Conservation (phyloP, 768 basidiomycete genomes). For the Russula sp. region DNA sequence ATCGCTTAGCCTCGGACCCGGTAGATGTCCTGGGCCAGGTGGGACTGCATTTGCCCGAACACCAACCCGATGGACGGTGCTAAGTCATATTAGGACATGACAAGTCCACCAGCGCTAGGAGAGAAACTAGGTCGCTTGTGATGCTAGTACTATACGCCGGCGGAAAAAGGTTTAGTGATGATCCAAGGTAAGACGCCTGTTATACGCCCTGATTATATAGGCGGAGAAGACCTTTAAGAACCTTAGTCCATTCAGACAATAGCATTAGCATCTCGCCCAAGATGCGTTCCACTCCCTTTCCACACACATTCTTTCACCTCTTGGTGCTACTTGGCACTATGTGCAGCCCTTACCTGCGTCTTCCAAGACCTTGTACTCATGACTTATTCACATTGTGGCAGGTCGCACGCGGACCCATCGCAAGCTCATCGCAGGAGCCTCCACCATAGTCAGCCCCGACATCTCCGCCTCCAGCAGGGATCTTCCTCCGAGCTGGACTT, state of each 20-base stretch:
- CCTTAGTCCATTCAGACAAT: background rate
- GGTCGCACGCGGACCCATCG: background rate
- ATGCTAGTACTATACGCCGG: background rate
- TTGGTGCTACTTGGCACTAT: background rate
- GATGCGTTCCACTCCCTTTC: slow-evolving; percentile 12
- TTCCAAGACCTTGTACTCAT: background rate
- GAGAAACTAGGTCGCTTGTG: no score
- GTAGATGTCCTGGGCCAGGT: no score
- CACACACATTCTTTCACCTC: slow-evolving; percentile 1
- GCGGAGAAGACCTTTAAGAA: slow-evolving; percentile 14
- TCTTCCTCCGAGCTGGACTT: slow-evolving; percentile 52
- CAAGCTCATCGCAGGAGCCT: background rate
- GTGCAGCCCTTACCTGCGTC: background rate
- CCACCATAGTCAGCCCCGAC: background rate
- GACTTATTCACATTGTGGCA: background rate
- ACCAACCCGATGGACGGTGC: no score
- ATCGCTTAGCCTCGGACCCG: no score
- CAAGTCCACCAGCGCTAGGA: no score
- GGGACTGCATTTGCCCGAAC: no score
- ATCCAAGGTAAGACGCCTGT: background rate
- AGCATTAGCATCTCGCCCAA: slow-evolving; percentile 2
- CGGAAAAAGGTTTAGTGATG: background rate
- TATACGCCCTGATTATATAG: background rate
- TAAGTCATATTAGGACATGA: no score
- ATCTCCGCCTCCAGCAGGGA: slow-evolving; percentile 8